Evolutionary conservation across 352 stramenopile genomes (phyloP).

Genomic region (Thraustochytrium striatum): DNA sequence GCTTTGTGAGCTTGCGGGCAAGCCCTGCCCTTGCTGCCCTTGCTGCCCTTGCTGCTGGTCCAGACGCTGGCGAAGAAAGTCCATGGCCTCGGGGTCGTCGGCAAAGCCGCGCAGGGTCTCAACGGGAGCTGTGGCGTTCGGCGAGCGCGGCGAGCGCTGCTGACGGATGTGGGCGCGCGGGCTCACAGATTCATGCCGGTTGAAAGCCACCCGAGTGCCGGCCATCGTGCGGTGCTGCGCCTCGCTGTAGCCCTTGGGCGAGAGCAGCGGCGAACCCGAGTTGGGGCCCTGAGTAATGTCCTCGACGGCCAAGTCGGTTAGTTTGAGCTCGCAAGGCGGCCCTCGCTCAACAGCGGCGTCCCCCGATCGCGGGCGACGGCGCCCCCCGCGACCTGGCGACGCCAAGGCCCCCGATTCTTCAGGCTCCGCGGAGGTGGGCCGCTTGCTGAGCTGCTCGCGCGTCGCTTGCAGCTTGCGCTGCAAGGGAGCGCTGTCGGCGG

Average conservation of each 20-base stretch:
- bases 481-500: neutral
- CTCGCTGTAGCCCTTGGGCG: conserved; percentile 28
- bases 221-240: conserved; percentile 31
- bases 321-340: neutral
- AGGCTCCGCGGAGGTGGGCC: neutral
- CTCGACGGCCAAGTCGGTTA: neutral
- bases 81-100: too few relatives aligned
- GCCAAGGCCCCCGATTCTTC: neutral
- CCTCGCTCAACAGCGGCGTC: too few relatives aligned
- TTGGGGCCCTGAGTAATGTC: neutral
- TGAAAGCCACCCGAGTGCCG: neutral
- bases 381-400: neutral
- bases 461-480: conserved; percentile 3
- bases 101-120: too few relatives aligned
- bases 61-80: neutral
- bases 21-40: too few relatives aligned
- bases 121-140: too few relatives aligned
- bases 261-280: conserved; percentile 10
- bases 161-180: too few relatives aligned
- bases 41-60: neutral
- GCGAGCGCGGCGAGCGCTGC: too few relatives aligned
- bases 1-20: conserved; percentile 28
- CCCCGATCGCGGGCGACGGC: too few relatives aligned
- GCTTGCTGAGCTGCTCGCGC: neutral
- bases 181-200: conserved; percentile 16